Conservation (phyloP, 2,329 filamentous ascomycete genomes). For the Fusarium tuaranense region DNA sequence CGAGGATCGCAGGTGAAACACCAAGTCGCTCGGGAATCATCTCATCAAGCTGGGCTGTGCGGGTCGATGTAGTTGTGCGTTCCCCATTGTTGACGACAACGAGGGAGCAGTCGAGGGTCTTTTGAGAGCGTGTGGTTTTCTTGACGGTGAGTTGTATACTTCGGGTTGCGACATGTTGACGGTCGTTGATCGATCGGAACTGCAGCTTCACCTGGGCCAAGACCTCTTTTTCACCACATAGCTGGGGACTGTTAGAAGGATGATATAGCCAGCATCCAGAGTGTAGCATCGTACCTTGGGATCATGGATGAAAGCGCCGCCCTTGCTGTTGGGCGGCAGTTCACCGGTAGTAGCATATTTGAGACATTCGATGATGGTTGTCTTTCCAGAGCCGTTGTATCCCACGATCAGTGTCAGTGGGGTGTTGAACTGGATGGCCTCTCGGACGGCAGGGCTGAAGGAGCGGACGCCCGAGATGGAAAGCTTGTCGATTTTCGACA, state of each 20-base stretch:
- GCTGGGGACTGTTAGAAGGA: constrained; percentile 52
- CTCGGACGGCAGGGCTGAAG: constrained; percentile 79
- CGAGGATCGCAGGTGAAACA: constrained; percentile 89
- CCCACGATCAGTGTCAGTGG: constrained; percentile 97
- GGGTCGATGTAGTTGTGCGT: constrained; percentile 80
- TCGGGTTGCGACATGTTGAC: constrained; percentile 84
- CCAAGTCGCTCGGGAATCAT: constrained; percentile 89
- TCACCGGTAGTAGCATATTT: constrained; percentile 98
- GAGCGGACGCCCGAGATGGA: constrained; percentile 87
- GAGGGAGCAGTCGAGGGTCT: constrained; percentile 86
- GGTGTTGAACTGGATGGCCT: constrained; percentile 88
- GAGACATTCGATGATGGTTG: constrained; percentile 97
- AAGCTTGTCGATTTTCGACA: constrained; percentile 90
- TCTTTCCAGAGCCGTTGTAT: constrained; percentile 97
- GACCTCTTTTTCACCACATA: constrained; percentile 88
- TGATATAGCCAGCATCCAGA: neutral
- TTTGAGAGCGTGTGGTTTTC: constrained; percentile 80
- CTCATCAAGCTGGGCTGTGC: constrained; percentile 83
- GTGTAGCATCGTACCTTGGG: constrained; percentile 74
- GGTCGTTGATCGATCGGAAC: constrained; percentile 83
- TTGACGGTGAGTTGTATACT: constrained; percentile 89
- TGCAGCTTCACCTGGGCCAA: constrained; percentile 91
- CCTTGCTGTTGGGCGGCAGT: constrained; percentile 89
- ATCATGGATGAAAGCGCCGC: constrained; percentile 95
- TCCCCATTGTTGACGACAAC: constrained; percentile 84